phyloP scores from a whole-genome alignment of 202 grass and related monocot genomes.

The Setaria italica region DNA sequence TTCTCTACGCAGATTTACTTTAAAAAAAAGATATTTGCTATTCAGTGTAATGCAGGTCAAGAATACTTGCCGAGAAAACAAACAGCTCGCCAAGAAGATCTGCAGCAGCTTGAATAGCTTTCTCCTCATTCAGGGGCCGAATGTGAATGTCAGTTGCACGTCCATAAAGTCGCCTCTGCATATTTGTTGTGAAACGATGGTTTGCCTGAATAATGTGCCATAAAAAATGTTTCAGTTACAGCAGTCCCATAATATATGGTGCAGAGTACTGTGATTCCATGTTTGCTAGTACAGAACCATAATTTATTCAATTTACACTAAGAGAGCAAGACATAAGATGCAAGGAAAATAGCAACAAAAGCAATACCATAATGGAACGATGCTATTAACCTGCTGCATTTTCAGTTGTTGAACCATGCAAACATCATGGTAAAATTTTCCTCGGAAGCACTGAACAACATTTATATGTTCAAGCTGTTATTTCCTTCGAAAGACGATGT shows the following conservation, averaged over 20 bases:
- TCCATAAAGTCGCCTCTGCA: slow-evolving; percentile 83
- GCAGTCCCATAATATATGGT: background rate
- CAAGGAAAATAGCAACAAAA: background rate
- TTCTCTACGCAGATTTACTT: background rate
- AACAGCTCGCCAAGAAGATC: slow-evolving; percentile 92
- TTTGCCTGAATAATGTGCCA: slow-evolving; percentile 67
- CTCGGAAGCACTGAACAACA: background rate
- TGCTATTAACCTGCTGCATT: background rate
- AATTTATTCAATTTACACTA: background rate
- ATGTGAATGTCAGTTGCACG: slow-evolving; percentile 76
- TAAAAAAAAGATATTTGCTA: background rate
- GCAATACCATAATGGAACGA: background rate
- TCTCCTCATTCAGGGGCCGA: slow-evolving; percentile 91
- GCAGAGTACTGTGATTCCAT: background rate
- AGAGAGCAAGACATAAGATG: slow-evolving; percentile 17
- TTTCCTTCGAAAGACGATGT: slow-evolving; percentile 4
- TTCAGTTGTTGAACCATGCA: slow-evolving; percentile 7
- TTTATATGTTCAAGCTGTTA: background rate
- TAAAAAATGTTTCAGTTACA: slow-evolving; percentile 40
- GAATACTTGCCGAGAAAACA: slow-evolving; percentile 67
- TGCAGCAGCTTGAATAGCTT: slow-evolving; percentile 87
- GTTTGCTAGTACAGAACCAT: background rate
- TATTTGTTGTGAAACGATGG: slow-evolving; percentile 88
- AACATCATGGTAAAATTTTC: slow-evolving; percentile 20
- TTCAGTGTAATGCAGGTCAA: slow-evolving; percentile 24